These are phyloP conservation scores for Trametes meyenii DNA, from an alignment of 768 basidiomycete genomes.

Conservation along the genomic window DNA sequence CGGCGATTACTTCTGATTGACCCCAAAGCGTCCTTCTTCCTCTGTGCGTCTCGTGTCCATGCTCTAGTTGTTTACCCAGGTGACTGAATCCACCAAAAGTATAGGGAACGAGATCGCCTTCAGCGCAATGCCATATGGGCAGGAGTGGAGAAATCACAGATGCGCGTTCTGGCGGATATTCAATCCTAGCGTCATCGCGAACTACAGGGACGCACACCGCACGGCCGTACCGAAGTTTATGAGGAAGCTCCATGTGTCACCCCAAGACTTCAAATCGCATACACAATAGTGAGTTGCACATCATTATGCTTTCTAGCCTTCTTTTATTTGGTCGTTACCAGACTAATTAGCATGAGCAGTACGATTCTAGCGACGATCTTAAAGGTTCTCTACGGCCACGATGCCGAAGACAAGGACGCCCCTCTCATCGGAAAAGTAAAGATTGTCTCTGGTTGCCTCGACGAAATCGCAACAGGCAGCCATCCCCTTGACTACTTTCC, in stretches of 20 bases:
- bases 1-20: slow-evolving; percentile 19
- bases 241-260: not conserved
- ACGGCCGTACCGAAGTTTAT: not conserved
- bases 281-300: slow-evolving; percentile 8
- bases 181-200: not conserved
- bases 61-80: not conserved
- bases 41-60: not conserved
- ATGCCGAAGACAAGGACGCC: not conserved
- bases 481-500: slow-evolving; percentile 34
- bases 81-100: not conserved
- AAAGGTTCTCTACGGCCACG: slow-evolving; percentile 11
- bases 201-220: not conserved
- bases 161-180: slow-evolving; percentile 20
- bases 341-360: not conserved
- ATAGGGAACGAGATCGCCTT: slow-evolving; percentile 6
- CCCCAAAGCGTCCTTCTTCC: not conserved
- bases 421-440: slow-evolving; percentile 8
- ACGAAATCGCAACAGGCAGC: slow-evolving; percentile 22
- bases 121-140: slow-evolving; percentile 10
- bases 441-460: not conserved
- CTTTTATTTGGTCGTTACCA: not conserved
- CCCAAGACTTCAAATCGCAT: slow-evolving; percentile 4
- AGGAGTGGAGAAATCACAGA: slow-evolving; percentile 16
- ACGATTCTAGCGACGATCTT: slow-evolving; percentile 19
- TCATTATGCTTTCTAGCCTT: not conserved